Evolutionary conservation across 176 grass and related monocot genomes (phyloP), one percentile per base, ranked within the genome.

Genomic region (Dendrocalamus sinicus): DNA sequence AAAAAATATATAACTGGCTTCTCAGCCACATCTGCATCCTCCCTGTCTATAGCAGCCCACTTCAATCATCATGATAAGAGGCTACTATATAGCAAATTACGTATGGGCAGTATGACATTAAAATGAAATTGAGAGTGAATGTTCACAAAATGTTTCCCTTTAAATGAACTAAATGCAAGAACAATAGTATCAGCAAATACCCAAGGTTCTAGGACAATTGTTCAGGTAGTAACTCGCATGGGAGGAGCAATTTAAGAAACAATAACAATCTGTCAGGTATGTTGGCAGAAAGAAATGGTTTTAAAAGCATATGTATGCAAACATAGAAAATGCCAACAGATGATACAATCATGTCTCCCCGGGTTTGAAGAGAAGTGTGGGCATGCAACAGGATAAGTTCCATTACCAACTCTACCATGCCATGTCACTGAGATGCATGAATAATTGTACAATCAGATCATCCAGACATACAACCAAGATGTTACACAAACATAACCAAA

Each of bases 371-470:
- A 75, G 30, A 48, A 65, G 60, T 66, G 22, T 26, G 22, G 9
- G 30, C 17, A 39, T 67, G 54, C 14, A 53, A 39, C 72, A 35
- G 30, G 20, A 22, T 55, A 28, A 30, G 32, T 64, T 90, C 17
- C 70, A 81, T 45, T 77, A 66, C 55, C 14, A 72, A 52, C 20
- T 81, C 43, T 65, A 76, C 44, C 40, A 85, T 69, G 82, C 9
- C 46, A 67, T 76, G 65, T 76, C 20, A 16, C 47, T 19, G 14
- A 85, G 41, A 83, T 73, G 43, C 7, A 73, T 47, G n/a, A 47
- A 48, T 44, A 83, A 44, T 45, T 72, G 32, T 19, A 82, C 52
- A 60, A 71, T 70, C 14, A 59, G 16, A 19, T 67, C 17, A 75
- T 47, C 7, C 50, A 55, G 19, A 28, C 41, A 81, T 81, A 62